Evolutionary conservation across 2,329 filamentous ascomycete genomes (phyloP), one percentile per base, ranked within the genome.

Genomic region (Talaromyces sp.): DNA sequence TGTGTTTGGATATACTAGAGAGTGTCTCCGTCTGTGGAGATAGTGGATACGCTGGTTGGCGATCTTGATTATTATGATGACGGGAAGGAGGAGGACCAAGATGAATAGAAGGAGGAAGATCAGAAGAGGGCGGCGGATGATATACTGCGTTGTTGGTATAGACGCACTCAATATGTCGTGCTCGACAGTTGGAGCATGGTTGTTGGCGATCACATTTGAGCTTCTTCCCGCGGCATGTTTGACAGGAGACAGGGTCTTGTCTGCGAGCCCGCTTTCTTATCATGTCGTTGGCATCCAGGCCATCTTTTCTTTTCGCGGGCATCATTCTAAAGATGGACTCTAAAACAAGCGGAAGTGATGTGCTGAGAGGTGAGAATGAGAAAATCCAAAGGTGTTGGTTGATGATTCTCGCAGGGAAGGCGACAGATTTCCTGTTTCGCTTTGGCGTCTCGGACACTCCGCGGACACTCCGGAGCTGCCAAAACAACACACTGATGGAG

Each of bases 131-230:
- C 10, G 8, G 29, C 14, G 27, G 4, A 11, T 41, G 54, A 26
- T 50, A 2, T 9, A 32, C 19, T 7, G 14, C 24, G 27, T n/a
- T 48, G 27, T 19, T 31, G 58, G 21, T 26, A 55, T 70, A 72
- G 14, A 19, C 63, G 59, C 75, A 77, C 1, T 52, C 7, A 12
- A 75, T 48, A 2, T 63, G 63, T 14, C 74, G 70, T 4, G 69
- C 57, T 0, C 61, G 66, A 64, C 82, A 84, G 61, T 78, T 79
- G 32, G 76, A 77, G 65, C 82, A 84, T 12, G 82, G 82, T 14
- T 75, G 70, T 52, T 76, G 76, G 3, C 81, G 78, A 66, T 83
- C 79, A 67, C 82, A 84, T 72, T 82, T 84, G 41, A 84, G 79
- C 75, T 83, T 76, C 64, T 74, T 74, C 62, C 67, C 65, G 3